These are phyloP conservation scores for Backusella circina DNA, from an alignment of 192 early-diverging fungal species.

Conservation along the genomic window DNA sequence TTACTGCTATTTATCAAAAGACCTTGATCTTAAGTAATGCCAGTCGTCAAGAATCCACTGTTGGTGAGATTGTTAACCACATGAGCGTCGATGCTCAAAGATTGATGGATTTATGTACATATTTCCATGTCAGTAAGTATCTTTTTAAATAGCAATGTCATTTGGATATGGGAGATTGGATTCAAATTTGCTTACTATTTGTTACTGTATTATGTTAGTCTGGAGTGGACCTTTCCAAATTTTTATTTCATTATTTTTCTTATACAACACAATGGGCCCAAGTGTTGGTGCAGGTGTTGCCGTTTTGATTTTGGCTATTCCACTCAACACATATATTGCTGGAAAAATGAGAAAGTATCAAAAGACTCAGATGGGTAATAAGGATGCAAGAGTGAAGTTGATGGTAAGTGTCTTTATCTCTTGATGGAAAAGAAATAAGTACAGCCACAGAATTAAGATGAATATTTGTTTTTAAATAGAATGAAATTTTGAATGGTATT, in stretches of 20 bases:
- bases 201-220: background rate
- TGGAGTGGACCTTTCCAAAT: constrained; percentile 31
- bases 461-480: constrained; percentile 16
- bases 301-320: constrained; percentile 80
- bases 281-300: constrained; percentile 82
- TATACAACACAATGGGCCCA: constrained; percentile 63
- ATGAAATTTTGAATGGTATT: constrained; percentile 88
- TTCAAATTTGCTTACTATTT: background rate
- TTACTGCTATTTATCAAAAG: constrained; percentile 85
- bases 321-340: constrained; percentile 70
- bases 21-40: constrained; percentile 75
- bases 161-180: background rate
- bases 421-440: background rate
- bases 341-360: constrained; percentile 66
- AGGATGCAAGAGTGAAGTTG: constrained; percentile 64
- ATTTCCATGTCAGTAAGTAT: constrained; percentile 58
- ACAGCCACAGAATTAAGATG: background rate
- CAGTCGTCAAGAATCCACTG: constrained; percentile 74
- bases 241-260: constrained; percentile 9
- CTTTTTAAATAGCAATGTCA: background rate
- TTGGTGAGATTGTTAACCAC: constrained; percentile 66
- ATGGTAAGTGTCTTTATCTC: constrained; percentile 6
- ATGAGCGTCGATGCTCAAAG: constrained; percentile 67
- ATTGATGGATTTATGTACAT: constrained; percentile 62
- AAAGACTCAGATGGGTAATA: constrained; percentile 84